These are phyloP conservation scores for Aspergillus udagawae DNA, from an alignment of 2,329 filamentous ascomycete species.

Conservation along the genomic window DNA sequence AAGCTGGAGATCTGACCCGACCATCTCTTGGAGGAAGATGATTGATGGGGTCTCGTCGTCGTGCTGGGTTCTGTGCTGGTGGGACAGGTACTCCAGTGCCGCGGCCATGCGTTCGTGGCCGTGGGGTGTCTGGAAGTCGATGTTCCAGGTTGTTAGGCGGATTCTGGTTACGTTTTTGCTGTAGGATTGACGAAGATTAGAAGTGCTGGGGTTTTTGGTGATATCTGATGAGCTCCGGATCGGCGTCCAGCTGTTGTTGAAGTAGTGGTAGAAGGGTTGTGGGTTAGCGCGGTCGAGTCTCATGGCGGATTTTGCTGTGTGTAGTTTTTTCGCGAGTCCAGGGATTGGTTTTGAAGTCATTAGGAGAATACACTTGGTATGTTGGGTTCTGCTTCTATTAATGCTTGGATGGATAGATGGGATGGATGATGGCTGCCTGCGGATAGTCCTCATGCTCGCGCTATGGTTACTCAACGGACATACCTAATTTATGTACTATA, in stretches of 20 bases:
- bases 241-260: background rate
- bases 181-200: background rate
- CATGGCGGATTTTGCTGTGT: background rate
- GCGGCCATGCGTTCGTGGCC: constrained; percentile 38
- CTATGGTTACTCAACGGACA: background rate
- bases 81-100: constrained; percentile 38
- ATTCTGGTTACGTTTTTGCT: constrained; percentile 7
- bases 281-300: background rate
- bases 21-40: constrained; percentile 54
- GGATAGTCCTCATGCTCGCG: background rate
- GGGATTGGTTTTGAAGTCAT: background rate
- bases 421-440: background rate
- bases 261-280: constrained; percentile 7
- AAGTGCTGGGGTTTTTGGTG: background rate
- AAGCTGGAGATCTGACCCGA: constrained; percentile 41
- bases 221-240: background rate
- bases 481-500: background rate
- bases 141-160: constrained; percentile 47
- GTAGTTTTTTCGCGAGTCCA: background rate
- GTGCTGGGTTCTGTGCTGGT: constrained; percentile 7
- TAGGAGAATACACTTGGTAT: background rate
- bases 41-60: constrained; percentile 27
- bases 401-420: background rate
- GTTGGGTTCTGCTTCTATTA: background rate
- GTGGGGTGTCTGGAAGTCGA: constrained; percentile 43